These are phyloP conservation scores for Ophiostoma ips DNA, from an alignment of 2,329 filamentous ascomycete species.

Conservation along the genomic window DNA sequence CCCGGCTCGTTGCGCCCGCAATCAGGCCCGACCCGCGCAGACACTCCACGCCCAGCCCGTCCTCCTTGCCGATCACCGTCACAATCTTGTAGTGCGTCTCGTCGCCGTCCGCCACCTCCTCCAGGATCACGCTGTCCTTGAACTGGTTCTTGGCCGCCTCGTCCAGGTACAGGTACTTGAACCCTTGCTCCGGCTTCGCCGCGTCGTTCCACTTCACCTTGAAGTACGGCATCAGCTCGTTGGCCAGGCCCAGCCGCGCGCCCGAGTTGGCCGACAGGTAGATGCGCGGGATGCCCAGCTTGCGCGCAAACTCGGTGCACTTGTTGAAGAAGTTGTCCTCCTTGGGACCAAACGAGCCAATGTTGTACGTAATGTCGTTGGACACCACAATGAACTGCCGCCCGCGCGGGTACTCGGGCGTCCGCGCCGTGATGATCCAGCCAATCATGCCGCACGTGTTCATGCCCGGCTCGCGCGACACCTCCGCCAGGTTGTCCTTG, in stretches of 20 bases:
- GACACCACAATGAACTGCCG: constrained; percentile 90
- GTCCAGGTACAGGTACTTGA: constrained; percentile 93
- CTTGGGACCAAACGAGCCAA: constrained; percentile 89
- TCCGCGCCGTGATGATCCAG: constrained; percentile 89
- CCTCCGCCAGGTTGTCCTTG: constrained; percentile 78
- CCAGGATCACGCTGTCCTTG: constrained; percentile 76
- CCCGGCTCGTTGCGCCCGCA: constrained; percentile 88
- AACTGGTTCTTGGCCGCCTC: constrained; percentile 77
- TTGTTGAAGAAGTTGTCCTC: constrained; percentile 99
- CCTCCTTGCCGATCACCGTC: constrained; percentile 83
- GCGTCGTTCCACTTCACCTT: constrained; percentile 91
- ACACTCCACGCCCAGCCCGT: constrained; percentile 95
- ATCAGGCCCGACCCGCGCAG: constrained; percentile 94
- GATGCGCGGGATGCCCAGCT: constrained; percentile 83
- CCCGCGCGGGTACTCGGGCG: constrained; percentile 86
- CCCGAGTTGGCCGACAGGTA: constrained; percentile 98
- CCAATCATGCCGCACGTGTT: constrained; percentile 98
- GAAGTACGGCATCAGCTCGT: constrained; percentile 94
- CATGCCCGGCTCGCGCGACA: constrained; percentile 85
- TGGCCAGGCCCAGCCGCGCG: constrained; percentile 90
- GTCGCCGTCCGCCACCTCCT: constrained; percentile 71
- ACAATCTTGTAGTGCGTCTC: constrained; percentile 90
- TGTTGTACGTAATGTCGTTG: constrained; percentile 99
- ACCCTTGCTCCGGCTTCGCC: constrained; percentile 68
- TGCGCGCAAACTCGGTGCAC: constrained; percentile 90